Conservation (phyloP, 768 basidiomycete species). For the Psilocybe cyanescens region DNA sequence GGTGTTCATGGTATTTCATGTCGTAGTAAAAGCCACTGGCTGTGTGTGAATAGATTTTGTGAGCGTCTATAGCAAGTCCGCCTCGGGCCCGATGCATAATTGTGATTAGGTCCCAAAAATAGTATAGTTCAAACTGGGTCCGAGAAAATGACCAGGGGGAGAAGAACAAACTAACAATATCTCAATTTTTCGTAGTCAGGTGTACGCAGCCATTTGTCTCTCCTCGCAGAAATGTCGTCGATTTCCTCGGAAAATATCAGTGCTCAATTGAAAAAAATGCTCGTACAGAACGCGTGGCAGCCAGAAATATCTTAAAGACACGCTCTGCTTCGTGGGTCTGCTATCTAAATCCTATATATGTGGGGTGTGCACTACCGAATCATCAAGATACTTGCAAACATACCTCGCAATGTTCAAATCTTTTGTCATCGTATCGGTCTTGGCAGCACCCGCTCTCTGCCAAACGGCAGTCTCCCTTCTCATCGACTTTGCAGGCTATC, state of each 20-base stretch:
- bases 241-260: constrained; percentile 12
- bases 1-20: no score
- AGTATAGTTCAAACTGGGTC: not conserved
- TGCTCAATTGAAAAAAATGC: not conserved
- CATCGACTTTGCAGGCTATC: constrained; percentile 18
- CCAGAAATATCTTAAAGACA: no score
- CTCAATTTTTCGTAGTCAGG: not conserved
- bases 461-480: constrained; percentile 19
- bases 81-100: not conserved
- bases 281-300: not conserved
- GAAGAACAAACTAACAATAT: not conserved
- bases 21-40: no score
- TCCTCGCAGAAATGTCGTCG: constrained; percentile 7
- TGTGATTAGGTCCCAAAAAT: not conserved
- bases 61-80: not conserved
- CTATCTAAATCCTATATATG: not conserved
- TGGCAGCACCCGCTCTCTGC: constrained; percentile 18
- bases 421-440: constrained; percentile 15
- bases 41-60: not conserved
- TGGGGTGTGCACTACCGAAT: not conserved
- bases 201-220: not conserved
- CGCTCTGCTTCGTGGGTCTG: not conserved
- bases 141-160: not conserved
- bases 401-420: constrained; percentile 9
- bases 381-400: constrained; percentile 1